Conservation (phyloP, 345 rosid genomes). For the Moringa oleifera region DNA sequence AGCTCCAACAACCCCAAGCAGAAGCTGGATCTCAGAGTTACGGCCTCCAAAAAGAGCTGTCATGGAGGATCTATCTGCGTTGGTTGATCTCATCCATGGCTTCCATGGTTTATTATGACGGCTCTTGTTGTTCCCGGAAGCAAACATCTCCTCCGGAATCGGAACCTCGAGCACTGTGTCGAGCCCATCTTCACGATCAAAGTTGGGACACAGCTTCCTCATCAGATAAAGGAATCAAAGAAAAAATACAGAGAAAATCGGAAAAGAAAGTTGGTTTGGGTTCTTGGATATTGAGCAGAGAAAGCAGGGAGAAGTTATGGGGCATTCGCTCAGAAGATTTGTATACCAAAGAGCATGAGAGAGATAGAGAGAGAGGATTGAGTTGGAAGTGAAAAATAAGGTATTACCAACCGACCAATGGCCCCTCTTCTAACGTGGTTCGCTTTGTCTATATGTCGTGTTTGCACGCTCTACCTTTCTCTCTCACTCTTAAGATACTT, state of each 20-base stretch:
- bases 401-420: slow-evolving; percentile 66
- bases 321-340: slow-evolving; percentile 19
- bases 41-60: slow-evolving; percentile 48
- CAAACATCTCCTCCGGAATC: slow-evolving; percentile 85
- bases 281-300: slow-evolving; percentile 5
- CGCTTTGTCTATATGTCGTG: slow-evolving; percentile 59
- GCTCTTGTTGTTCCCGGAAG: slow-evolving; percentile 22
- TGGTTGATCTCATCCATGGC: slow-evolving; percentile 56
- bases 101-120: slow-evolving; percentile 53
- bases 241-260: background rate
- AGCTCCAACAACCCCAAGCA: slow-evolving; percentile 91
- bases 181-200: slow-evolving; percentile 72
- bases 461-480: slow-evolving; percentile 61
- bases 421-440: slow-evolving; percentile 46
- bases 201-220: slow-evolving; percentile 95
- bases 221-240: too few relatives aligned
- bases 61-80: slow-evolving; percentile 26
- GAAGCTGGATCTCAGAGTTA: slow-evolving; percentile 77
- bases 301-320: slow-evolving; percentile 2
- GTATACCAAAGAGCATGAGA: slow-evolving; percentile 20
- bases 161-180: slow-evolving; percentile 99
- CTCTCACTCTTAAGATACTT: too few relatives aligned
- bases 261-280: background rate
- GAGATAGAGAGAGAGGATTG: slow-evolving; percentile 14
- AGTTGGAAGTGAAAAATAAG: slow-evolving; percentile 15